Evolutionary conservation across 2,329 filamentous ascomycete species (phyloP).

Genomic region (Hysterium pulicare): DNA sequence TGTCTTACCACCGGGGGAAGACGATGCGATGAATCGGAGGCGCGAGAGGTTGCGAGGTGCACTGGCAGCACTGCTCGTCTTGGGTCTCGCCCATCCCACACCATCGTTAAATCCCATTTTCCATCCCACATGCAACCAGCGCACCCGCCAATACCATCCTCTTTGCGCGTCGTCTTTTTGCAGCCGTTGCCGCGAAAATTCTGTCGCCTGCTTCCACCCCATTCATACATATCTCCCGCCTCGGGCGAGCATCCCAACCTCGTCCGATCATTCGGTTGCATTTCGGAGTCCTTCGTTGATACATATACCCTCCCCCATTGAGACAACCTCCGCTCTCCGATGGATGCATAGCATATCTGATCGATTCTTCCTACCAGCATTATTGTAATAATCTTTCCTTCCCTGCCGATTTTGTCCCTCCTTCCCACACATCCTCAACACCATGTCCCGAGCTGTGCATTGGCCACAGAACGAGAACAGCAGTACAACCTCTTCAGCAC

Average conservation of each 20-base stretch:
- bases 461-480: constrained; percentile 33
- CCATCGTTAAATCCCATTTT: not conserved
- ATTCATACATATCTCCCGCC: constrained; percentile 10
- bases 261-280: not conserved
- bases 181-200: constrained; percentile 1
- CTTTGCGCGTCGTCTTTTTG: not conserved
- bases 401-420: constrained; percentile 12
- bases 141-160: not conserved
- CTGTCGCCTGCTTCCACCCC: not conserved
- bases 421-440: constrained; percentile 14
- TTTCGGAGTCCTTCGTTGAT: constrained; percentile 1
- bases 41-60: too few species aligned
- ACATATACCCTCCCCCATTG: constrained; percentile 1
- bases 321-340: not conserved
- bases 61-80: too few species aligned
- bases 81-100: too few species aligned
- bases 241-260: constrained; percentile 4
- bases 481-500: constrained; percentile 21
- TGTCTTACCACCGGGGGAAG: not conserved
- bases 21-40: not conserved
- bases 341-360: not conserved
- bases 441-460: constrained; percentile 32
- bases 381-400: constrained; percentile 4
- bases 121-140: not conserved
- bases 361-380: not conserved